Conservation (phyloP, 768 basidiomycete species). For the Lactarius tabidus region DNA sequence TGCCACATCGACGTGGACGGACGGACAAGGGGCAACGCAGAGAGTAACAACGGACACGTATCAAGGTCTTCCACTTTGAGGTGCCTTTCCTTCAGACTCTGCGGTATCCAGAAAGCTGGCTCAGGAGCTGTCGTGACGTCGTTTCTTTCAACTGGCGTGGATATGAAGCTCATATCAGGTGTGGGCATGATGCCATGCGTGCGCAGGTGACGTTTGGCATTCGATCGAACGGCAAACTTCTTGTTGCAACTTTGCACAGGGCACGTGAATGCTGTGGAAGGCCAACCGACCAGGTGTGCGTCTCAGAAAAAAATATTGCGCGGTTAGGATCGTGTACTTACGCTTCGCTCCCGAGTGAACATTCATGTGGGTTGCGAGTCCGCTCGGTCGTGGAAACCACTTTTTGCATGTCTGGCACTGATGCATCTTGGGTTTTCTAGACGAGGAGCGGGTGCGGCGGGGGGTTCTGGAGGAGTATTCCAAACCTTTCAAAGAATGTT, state of each 20-base stretch:
- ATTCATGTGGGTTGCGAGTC: conserved; percentile 51
- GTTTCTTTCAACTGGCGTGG: conserved; percentile 36
- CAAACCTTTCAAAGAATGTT: conserved; percentile 6
- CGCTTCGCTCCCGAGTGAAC: conserved; percentile 49
- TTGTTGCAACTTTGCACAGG: conserved; percentile 57
- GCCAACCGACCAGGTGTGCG: background rate
- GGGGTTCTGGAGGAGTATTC: conserved; percentile 5
- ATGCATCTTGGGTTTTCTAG: conserved; percentile 46
- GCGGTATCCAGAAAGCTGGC: conserved; percentile 38
- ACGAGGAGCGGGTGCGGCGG: conserved; percentile 15
- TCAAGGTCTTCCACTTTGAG: conserved; percentile 30
- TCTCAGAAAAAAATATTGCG: conserved; percentile 7
- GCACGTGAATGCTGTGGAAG: conserved; percentile 42
- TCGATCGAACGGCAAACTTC: conserved; percentile 73
- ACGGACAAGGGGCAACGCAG: conserved; percentile 36
- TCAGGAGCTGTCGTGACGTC: conserved; percentile 31
- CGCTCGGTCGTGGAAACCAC: conserved; percentile 48
- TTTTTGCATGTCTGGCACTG: conserved; percentile 43
- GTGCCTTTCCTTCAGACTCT: conserved; percentile 33
- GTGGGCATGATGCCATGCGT: conserved; percentile 60
- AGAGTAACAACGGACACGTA: conserved; percentile 35
- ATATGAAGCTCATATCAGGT: conserved; percentile 45
- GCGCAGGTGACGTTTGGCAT: conserved; percentile 74
- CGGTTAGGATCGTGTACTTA: conserved; percentile 30
- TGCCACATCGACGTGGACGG: conserved; percentile 33